phyloP scores from a whole-genome alignment of 2,329 filamentous ascomycete species.

The Aspergillus clavatus region DNA sequence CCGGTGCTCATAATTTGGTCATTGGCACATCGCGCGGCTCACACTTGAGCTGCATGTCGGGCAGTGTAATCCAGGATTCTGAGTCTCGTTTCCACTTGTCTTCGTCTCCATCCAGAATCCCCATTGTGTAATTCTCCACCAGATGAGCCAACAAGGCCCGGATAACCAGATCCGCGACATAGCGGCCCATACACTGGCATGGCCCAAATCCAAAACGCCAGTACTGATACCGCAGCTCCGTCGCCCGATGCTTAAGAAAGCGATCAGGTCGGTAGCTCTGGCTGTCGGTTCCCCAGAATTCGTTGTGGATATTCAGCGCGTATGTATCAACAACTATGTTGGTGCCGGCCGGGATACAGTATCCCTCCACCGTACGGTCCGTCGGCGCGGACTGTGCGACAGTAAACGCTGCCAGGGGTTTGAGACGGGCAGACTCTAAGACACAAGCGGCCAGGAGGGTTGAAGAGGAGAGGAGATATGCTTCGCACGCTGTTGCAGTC shows the following conservation, averaged over 20 bases:
- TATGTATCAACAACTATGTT: conserved; percentile 43
- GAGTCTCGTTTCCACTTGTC: conserved; percentile 3
- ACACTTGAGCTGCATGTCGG: conserved; percentile 8
- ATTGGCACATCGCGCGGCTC: neutral
- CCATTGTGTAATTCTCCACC: conserved; percentile 7
- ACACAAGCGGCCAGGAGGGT: conserved; percentile 34
- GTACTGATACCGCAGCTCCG: conserved; percentile 23
- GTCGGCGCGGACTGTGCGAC: conserved; percentile 40
- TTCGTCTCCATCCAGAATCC: neutral
- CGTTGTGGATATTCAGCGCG: conserved; percentile 40
- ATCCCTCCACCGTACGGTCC: conserved; percentile 31
- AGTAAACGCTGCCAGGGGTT: conserved; percentile 40
- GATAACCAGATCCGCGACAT: conserved; percentile 38
- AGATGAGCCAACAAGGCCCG: conserved; percentile 13
- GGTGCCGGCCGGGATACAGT: conserved; percentile 33
- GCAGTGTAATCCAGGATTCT: conserved; percentile 9
- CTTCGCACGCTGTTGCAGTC: neutral
- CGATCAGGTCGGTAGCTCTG: conserved; percentile 31
- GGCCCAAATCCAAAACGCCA: conserved; percentile 48
- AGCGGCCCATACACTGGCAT: conserved; percentile 42
- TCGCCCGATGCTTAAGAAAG: conserved; percentile 7
- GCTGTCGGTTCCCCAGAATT: conserved; percentile 38
- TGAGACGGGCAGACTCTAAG: conserved; percentile 38
- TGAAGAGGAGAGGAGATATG: conserved; percentile 21
- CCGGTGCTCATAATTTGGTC: neutral